These are phyloP conservation scores for Balansia obtecta DNA, from an alignment of 2,329 filamentous ascomycete genomes.

Conservation along the genomic window DNA sequence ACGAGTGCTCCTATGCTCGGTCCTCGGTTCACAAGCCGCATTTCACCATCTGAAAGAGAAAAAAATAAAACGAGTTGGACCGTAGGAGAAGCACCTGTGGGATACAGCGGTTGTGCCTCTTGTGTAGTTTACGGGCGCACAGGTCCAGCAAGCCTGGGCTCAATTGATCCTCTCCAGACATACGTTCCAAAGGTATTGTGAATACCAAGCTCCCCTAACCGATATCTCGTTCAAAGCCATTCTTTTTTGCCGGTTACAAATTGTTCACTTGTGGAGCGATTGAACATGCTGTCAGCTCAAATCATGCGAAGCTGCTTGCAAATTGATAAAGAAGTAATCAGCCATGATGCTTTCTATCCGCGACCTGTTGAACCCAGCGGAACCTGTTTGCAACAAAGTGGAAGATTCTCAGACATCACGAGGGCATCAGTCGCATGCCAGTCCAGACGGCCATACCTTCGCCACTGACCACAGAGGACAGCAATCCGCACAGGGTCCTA, in stretches of 20 bases:
- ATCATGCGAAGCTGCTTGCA: background rate
- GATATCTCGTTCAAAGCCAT: background rate
- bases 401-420: background rate
- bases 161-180: background rate
- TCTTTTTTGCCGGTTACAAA: background rate
- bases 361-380: conserved; percentile 3
- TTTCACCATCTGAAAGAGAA: background rate
- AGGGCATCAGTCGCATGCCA: background rate
- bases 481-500: background rate
- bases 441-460: background rate
- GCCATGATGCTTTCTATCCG: conserved; percentile 2
- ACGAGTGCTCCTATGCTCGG: background rate
- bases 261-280: background rate
- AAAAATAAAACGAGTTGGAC: background rate
- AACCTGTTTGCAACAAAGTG: background rate
- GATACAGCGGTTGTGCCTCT: no score
- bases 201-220: background rate
- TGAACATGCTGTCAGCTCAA: background rate
- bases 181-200: background rate
- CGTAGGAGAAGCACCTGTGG: background rate
- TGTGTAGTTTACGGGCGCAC: background rate
- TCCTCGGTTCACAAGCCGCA: background rate
- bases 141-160: no score
- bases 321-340: background rate
- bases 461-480: background rate